A percentile compares a stretch with the other conserved stretches of the same genome.
Conservation (phyloP, 352 stramenopile genomes). For the Phytophthora megakarya region DNA sequence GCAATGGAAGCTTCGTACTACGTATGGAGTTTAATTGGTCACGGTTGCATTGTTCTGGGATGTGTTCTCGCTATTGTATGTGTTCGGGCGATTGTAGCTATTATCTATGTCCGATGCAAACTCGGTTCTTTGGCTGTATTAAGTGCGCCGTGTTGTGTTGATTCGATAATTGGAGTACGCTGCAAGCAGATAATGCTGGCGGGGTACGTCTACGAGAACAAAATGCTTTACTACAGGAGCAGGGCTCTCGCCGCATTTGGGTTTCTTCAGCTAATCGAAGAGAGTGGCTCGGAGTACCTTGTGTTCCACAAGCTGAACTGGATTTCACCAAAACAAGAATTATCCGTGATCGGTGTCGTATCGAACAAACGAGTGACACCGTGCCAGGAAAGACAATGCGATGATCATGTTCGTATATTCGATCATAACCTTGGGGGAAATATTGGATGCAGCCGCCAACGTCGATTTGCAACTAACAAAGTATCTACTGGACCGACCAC, state of each 20-base stretch:
- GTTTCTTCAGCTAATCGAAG: conserved; percentile 9
- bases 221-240: conserved; percentile 14
- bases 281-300: conserved; percentile 20
- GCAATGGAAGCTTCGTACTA: conserved; percentile 23
- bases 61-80: background rate
- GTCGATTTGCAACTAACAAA: conserved; percentile 2
- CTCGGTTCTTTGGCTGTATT: conserved; percentile 11
- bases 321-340: conserved; percentile 7
- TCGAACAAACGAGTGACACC: background rate
- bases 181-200: conserved; percentile 21
- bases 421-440: conserved; percentile 14
- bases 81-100: background rate
- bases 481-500: conserved; percentile 6
- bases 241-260: conserved; percentile 21
- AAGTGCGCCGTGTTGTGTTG: conserved; percentile 21
- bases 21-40: background rate
- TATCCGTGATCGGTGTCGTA: conserved; percentile 23
- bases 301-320: conserved; percentile 26
- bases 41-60: background rate
- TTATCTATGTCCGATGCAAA: background rate
- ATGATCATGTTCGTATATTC: conserved; percentile 13
- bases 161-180: conserved; percentile 17
- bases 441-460: background rate
- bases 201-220: conserved; percentile 21
- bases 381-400: conserved; percentile 1